Evolutionary conservation across 768 basidiomycete species (phyloP).

Genomic region (Tephrocybe sp.): DNA sequence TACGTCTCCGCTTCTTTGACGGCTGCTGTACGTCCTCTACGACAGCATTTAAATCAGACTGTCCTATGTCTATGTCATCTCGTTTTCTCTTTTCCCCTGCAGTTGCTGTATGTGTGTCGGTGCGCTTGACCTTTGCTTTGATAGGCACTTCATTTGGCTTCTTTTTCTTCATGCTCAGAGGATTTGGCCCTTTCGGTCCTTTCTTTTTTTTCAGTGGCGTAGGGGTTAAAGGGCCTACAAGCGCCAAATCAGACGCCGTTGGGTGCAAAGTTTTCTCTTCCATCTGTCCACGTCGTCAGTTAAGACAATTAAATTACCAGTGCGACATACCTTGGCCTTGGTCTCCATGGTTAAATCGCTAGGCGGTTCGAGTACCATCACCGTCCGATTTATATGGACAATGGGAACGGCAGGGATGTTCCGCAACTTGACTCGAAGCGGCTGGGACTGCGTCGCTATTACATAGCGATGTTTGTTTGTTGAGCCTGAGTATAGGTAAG

Average conservation of each 20-base stretch:
- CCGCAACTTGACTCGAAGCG: conserved; percentile 70
- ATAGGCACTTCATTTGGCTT: conserved; percentile 27
- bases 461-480: conserved; percentile 93
- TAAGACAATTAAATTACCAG: background rate
- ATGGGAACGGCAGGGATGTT: conserved; percentile 83
- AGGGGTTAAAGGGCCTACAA: conserved; percentile 35
- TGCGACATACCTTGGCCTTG: conserved; percentile 58
- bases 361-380: conserved; percentile 91
- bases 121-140: conserved; percentile 24
- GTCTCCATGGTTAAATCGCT: conserved; percentile 71
- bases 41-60: background rate
- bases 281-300: conserved; percentile 37
- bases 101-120: conserved; percentile 38
- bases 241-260: conserved; percentile 44
- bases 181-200: conserved; percentile 87
- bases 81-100: conserved; percentile 31
- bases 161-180: conserved; percentile 91
- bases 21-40: background rate
- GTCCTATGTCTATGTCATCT: conserved; percentile 6
- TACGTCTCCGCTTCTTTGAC: conserved; percentile 29
- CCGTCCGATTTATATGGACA: conserved; percentile 88
- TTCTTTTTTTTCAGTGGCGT: conserved; percentile 55
- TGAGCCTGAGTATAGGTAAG: conserved; percentile 46
- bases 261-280: conserved; percentile 65
- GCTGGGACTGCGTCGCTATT: conserved; percentile 78